A percentile compares a stretch with the other conserved stretches of the same genome.
Conservation (phyloP, 2,329 filamentous ascomycete genomes). For the Neobulgaria alba region DNA sequence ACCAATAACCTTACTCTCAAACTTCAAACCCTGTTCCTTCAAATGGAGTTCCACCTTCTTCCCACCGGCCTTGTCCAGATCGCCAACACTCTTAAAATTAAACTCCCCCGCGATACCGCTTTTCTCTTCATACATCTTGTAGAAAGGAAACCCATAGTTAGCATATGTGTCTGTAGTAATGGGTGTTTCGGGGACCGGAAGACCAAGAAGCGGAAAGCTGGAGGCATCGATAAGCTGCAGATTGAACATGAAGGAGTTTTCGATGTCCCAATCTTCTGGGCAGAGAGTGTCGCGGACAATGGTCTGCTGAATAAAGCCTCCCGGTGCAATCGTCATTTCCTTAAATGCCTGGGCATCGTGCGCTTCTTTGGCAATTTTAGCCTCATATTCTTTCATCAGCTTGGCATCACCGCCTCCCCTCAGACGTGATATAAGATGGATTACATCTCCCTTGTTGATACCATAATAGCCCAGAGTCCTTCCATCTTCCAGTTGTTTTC, state of each 20-base stretch:
- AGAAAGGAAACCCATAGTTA: conserved; percentile 31
- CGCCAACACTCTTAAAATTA: conserved; percentile 4
- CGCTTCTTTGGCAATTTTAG: neutral
- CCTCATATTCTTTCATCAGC: neutral
- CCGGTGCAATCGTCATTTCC: conserved; percentile 28
- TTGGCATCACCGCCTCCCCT: neutral
- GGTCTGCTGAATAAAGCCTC: conserved; percentile 34
- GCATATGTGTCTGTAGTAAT: conserved; percentile 31
- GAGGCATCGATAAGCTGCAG: conserved; percentile 33
- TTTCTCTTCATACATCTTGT: conserved; percentile 19
- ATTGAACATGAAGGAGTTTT: conserved; percentile 28
- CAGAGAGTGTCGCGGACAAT: conserved; percentile 28
- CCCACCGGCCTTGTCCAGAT: conserved; percentile 1
- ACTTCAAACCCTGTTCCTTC: too few species aligned
- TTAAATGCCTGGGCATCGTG: too few species aligned
- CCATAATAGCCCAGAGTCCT: neutral
- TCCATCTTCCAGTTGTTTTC: conserved; percentile 95
- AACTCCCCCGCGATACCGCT: conserved; percentile 4
- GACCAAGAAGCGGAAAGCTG: conserved; percentile 31
- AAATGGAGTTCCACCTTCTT: too few species aligned
- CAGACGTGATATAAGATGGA: neutral
- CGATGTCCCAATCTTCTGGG: conserved; percentile 27
- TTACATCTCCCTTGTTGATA: neutral
- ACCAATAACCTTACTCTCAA: too few species aligned
- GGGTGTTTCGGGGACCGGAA: conserved; percentile 28